Percentiles rank a stretch among this genome's conserved stretches.
phyloP scores from a whole-genome alignment of 2,329 filamentous ascomycete genomes.

The Aspergillus awamori region DNA sequence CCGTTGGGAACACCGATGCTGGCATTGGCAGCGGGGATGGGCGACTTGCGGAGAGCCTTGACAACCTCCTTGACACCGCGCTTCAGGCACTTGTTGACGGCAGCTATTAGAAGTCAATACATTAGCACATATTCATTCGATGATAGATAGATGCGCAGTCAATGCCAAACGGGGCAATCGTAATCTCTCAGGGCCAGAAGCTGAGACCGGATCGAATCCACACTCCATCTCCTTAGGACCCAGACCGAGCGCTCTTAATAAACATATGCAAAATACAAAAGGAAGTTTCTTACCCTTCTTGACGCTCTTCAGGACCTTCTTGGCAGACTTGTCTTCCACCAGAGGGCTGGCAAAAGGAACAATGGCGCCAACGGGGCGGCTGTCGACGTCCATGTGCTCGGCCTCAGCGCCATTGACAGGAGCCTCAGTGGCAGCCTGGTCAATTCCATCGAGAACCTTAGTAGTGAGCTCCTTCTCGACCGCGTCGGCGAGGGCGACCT shows the following conservation, averaged over 20 bases:
- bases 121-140: slow-evolving; percentile 21
- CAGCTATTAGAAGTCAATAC: slow-evolving; percentile 61
- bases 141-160: background rate
- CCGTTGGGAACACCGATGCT: slow-evolving; percentile 65
- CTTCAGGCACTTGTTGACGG: slow-evolving; percentile 93
- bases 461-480: slow-evolving; percentile 44
- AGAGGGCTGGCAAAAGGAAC: slow-evolving; percentile 55
- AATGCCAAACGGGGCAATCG: background rate
- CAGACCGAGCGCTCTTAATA: background rate
- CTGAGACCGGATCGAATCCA: background rate
- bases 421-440: slow-evolving; percentile 30
- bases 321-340: slow-evolving; percentile 54
- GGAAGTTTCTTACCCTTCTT: slow-evolving; percentile 49
- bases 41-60: slow-evolving; percentile 94
- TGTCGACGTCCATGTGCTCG: slow-evolving; percentile 33
- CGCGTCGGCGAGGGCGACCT: slow-evolving; percentile 41
- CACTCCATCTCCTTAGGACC: background rate
- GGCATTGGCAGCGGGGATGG: slow-evolving; percentile 66
- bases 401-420: slow-evolving; percentile 29
- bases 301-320: slow-evolving; percentile 56
- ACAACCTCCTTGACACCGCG: slow-evolving; percentile 99
- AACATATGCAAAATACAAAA: slow-evolving; percentile 3
- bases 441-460: slow-evolving; percentile 41
- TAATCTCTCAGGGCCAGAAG: too few relatives aligned
- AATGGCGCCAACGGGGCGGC: slow-evolving; percentile 48